Base-by-base conservation (phyloP, 163 green algal species). In the Volvox carteri region DNA sequence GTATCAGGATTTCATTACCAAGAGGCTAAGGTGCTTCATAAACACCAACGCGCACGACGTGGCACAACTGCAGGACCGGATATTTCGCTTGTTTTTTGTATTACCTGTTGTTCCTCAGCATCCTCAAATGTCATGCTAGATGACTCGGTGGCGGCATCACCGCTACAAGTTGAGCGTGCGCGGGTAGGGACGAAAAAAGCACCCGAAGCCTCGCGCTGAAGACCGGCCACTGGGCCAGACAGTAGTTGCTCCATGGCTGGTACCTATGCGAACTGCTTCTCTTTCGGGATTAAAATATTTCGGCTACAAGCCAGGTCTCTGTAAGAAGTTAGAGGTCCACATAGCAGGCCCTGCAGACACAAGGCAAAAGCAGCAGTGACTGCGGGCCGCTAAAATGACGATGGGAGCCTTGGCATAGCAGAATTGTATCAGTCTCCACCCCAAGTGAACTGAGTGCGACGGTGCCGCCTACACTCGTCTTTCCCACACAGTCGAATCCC, bases 61-160 rank as follows among this genome's bases (percentile, higher is more conserved):
- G 68, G 68, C 68, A 50, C 68, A 77, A 77, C 37, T 12, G 68
- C 33, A 48, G 37, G 16, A 48, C 23, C 68, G 19, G 37, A 52
- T 33, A 12, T 19, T 7, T 39, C 8, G 18, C 12, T 33, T n/a
- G n/a, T n/a, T n/a, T 37, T 18, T 37, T 39, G 18, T 3, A 50
- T 25, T 35, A 85, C 77, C 77, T 85, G 77, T 12, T 68, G 48
- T 23, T 85, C 77, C 35, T 85, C 77, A 16, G 9, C 54, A 41
- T 85, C 77, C 5, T 73, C 77, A 54, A 58, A 28, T 2, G 77
- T 42, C 25, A 33, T 70, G 37, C 25, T 72, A 7, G 77, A 85
- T 16, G 52, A 33, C 44, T 85, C 77, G 3, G 77, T 85, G 9
- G 30, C 4, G 4, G 54, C 52, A 25, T 73, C 77, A 9, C 52